Base-by-base conservation (phyloP, 202 grass and related monocot genomes). In the Panicum hallii region DNA sequence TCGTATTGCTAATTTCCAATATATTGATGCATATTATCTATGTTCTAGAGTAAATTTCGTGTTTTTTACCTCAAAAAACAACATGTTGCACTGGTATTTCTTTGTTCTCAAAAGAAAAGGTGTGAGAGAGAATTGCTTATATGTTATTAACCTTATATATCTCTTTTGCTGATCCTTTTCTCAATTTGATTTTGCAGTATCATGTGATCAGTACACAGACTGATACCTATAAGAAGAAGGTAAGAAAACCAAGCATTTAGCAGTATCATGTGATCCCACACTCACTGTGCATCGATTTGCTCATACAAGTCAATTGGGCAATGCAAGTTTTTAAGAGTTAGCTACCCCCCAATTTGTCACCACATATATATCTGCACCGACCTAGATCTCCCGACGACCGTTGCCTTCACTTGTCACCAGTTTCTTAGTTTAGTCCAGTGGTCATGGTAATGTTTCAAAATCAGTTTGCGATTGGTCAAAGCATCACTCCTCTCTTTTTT, bases 151-250 rank as follows among this genome's bases (percentile, higher is more conserved):
- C 13, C 9, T 40, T 32, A 11, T 83, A 53, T 11, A 17, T 11
- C 2, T 49, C 58, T 86, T 49, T 64, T 69, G 5, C 50, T 86
- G 50, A 80, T 50, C 56, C 0, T 77, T 67, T 41, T 10, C 48
- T 81, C 43, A 22, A 67, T 85, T 84, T 75, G 22, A 73, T 76
- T 72, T 85, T 82, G 74, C 92, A 99, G 93, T 97, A 94, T 84
- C 90, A 95, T 78, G 85, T 94, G 75, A 94, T 99, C 86, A 75
- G 12, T 65, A 97, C 97, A 44, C 90, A 97, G 83, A 99, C 93
- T 46, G 93, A 97, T 14, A 99, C 97, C 69, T 97, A 89, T 72
- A 96, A 94, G 82, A 99, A 99, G 80, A 99, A 99, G 97, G 97
- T 94, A 83, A 90, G 53, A 44, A 63, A 63, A 16, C 17, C 44